Evolutionary conservation across 1,139 yeast species (phyloP).

Genomic region (Kurtzmaniella quercitrusa): DNA sequence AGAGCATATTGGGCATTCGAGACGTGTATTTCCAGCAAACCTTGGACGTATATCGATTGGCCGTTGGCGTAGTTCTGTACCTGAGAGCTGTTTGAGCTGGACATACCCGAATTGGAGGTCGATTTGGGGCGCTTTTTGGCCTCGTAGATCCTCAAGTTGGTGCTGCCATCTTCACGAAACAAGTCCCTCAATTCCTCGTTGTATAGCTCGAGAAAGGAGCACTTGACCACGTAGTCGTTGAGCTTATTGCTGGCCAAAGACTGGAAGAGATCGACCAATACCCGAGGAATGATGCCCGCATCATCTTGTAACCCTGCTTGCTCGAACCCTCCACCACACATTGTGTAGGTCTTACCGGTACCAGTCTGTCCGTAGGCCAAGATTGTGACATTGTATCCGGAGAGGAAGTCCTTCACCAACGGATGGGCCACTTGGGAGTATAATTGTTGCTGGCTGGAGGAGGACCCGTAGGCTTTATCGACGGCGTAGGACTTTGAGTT

Average conservation of each 20-base stretch:
- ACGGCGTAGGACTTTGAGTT: slow-evolving; percentile 54
- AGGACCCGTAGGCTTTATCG: slow-evolving; percentile 72
- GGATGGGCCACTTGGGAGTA: slow-evolving; percentile 65
- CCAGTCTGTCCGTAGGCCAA: slow-evolving; percentile 92
- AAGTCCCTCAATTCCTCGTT: slow-evolving; percentile 70
- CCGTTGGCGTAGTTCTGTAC: not conserved
- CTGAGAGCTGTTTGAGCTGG: slow-evolving; percentile 9
- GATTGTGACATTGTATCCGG: slow-evolving; percentile 74
- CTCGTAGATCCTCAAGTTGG: slow-evolving; percentile 47
- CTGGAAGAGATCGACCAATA: slow-evolving; percentile 51
- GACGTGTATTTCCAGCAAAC: slow-evolving; percentile 53
- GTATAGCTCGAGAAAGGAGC: slow-evolving; percentile 70
- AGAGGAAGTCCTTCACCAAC: slow-evolving; percentile 56
- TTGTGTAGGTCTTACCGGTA: slow-evolving; percentile 83
- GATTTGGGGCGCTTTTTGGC: slow-evolving; percentile 19
- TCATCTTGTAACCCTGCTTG: slow-evolving; percentile 20
- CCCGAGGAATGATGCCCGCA: slow-evolving; percentile 69
- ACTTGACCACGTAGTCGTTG: slow-evolving; percentile 56
- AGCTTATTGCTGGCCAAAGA: slow-evolving; percentile 21
- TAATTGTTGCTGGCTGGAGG: slow-evolving; percentile 56
- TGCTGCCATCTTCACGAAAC: slow-evolving; percentile 33
- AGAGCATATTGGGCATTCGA: slow-evolving; percentile 53
- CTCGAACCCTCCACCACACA: slow-evolving; percentile 55
- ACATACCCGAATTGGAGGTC: slow-evolving; percentile 3
- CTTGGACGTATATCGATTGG: slow-evolving; percentile 41